Evolutionary conservation across 306 rosid genomes (phyloP).

Genomic region (Vigna radiata): DNA sequence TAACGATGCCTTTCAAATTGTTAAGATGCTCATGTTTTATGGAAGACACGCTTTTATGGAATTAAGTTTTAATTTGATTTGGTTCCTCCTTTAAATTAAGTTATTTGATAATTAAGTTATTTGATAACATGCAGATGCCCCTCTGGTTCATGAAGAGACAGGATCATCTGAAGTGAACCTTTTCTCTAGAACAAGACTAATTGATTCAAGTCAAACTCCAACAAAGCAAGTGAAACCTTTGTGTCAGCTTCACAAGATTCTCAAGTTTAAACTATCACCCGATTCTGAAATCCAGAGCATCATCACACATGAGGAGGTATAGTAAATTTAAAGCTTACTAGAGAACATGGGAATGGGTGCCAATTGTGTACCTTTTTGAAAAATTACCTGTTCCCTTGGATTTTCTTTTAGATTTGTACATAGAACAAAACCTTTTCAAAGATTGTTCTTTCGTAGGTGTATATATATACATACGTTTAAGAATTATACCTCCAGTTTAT

Average conservation of each 20-base stretch:
- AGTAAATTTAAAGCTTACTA: conserved; percentile 26
- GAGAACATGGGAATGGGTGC: neutral
- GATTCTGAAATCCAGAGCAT: conserved; percentile 50
- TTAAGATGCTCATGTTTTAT: conserved; percentile 6
- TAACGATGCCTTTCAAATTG: conserved; percentile 11
- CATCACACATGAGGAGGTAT: conserved; percentile 41
- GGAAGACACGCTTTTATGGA: neutral
- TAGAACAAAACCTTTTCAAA: neutral
- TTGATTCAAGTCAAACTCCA: conserved; percentile 64
- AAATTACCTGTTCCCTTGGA: neutral
- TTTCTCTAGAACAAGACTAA: conserved; percentile 61
- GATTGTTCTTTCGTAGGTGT: neutral
- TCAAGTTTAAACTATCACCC: conserved; percentile 68
- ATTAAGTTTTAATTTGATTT: neutral
- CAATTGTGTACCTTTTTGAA: conserved; percentile 7
- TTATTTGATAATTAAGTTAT: conserved; percentile 39
- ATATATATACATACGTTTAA: neutral
- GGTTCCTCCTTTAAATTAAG: conserved; percentile 17
- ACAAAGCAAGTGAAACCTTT: conserved; percentile 68
- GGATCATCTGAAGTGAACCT: conserved; percentile 74
- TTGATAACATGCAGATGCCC: conserved; percentile 58
- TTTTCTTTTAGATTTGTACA: conserved; percentile 11
- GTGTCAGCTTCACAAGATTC: conserved; percentile 63
- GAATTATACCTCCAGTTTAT: neutral
- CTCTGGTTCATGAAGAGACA: conserved; percentile 69